A percentile compares a stretch with the other conserved stretches of the same genome.
Evolutionary conservation across 805 yeast genomes (phyloP).

Genomic region (Yamadazyma nakazawae): DNA sequence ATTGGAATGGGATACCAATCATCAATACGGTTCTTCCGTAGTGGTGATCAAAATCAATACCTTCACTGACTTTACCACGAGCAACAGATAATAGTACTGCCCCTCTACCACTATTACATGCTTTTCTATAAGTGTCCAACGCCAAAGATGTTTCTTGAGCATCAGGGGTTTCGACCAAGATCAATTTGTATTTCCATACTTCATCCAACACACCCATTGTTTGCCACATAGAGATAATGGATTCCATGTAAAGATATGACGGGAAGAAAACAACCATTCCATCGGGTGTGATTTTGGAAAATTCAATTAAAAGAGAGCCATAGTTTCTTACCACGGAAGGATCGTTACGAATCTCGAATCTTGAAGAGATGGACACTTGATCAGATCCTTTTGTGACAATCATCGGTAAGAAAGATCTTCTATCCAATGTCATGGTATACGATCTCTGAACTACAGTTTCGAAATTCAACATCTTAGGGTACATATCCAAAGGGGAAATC

Average conservation of each 20-base stretch:
- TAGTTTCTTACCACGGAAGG: constrained; percentile 97
- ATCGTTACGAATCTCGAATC: constrained; percentile 95
- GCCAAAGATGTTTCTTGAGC: constrained; percentile 98
- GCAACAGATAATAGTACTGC: constrained; percentile 96
- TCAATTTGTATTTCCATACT: constrained; percentile 95
- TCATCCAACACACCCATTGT: constrained; percentile 97
- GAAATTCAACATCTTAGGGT: constrained; percentile 93
- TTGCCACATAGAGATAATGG: constrained; percentile 98
- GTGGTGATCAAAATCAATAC: constrained; percentile 98
- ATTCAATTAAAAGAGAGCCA: constrained; percentile 88
- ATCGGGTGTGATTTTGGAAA: constrained; percentile 94
- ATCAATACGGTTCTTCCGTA: constrained; percentile 95
- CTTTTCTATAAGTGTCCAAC: constrained; percentile 89
- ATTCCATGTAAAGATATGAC: constrained; percentile 94
- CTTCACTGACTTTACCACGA: constrained; percentile 98
- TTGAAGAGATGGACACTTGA: constrained; percentile 93
- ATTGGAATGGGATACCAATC: constrained; percentile 99
- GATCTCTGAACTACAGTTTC: constrained; percentile 93
- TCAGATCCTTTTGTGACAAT: constrained; percentile 97
- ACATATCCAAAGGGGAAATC: constrained; percentile 97
- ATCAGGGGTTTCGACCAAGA: constrained; percentile 97
- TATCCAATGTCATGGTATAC: constrained; percentile 90
- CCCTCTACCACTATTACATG: constrained; percentile 96
- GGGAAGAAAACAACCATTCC: constrained; percentile 98
- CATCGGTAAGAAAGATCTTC: constrained; percentile 91